These are phyloP conservation scores for Cystobasidiopsis lactophilus DNA, from an alignment of 768 basidiomycete genomes.

Conservation along the genomic window DNA sequence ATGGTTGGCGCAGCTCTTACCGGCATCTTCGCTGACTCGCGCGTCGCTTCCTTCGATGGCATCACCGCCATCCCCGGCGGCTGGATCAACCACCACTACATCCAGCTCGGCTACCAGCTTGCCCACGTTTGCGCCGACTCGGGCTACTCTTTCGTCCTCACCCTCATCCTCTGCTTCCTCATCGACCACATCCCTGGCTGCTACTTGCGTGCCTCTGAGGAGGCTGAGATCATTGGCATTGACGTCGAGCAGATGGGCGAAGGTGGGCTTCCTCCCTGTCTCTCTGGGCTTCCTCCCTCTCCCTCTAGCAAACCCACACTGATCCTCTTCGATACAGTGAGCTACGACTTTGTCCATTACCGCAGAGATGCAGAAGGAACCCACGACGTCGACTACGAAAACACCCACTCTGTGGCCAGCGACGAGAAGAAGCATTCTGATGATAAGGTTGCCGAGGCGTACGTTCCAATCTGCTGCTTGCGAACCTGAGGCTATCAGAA, in stretches of 20 bases:
- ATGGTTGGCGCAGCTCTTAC: constrained; percentile 53
- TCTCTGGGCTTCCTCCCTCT: no score
- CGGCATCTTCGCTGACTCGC: constrained; percentile 47
- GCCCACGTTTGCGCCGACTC: constrained; percentile 40
- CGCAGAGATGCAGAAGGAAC: no score
- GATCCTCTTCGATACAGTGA: no score
- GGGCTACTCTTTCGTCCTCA: constrained; percentile 28
- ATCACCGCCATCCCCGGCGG: constrained; percentile 38
- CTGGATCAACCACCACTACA: constrained; percentile 50
- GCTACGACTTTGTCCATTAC: no score
- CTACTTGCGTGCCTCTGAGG: constrained; percentile 34
- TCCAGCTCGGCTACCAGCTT: constrained; percentile 62
- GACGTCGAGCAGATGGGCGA: constrained; percentile 80
- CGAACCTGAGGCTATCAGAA: no score
- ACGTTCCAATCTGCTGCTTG: no score
- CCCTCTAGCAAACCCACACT: no score
- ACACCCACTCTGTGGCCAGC: no score
- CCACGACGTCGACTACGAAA: no score
- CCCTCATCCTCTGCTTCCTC: constrained; percentile 40
- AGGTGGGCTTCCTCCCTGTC: constrained; percentile 7
- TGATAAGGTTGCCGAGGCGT: no score
- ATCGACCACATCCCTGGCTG: constrained; percentile 32
- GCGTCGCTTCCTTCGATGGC: constrained; percentile 46
- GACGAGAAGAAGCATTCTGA: no score
- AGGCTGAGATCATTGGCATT: constrained; percentile 42